These are phyloP conservation scores for Podospora fimiseda DNA, from an alignment of 495 filamentous ascomycete genomes.

Conservation along the genomic window DNA sequence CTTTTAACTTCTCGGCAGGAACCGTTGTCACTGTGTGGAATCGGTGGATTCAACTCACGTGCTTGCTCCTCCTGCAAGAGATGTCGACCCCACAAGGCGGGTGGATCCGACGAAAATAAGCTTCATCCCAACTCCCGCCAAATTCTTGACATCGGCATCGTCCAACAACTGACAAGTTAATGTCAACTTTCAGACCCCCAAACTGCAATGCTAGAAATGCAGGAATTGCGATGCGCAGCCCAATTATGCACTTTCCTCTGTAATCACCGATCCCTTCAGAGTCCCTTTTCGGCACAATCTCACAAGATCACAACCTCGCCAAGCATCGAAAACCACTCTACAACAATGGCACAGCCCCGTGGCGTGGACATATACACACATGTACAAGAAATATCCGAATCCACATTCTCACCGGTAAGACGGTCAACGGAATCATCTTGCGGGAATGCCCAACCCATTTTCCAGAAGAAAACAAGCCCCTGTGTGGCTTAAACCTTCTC, in stretches of 20 bases:
- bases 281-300: neutral
- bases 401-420: neutral
- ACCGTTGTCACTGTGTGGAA: no score
- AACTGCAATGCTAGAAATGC: neutral
- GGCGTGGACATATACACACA: neutral
- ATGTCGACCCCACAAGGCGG: no score
- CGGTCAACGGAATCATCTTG: no score
- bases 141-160: no score
- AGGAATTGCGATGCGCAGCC: neutral
- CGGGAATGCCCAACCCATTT: neutral
- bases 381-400: neutral
- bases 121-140: no score
- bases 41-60: no score
- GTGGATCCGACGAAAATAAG: no score
- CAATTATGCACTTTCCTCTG: neutral
- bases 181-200: no score
- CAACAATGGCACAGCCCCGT: neutral
- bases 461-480: neutral
- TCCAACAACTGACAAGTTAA: no score
- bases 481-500: neutral
- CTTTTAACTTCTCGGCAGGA: no score
- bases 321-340: neutral
- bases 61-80: no score
- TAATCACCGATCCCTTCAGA: neutral
- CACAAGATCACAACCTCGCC: neutral